Conservation (phyloP, 495 filamentous ascomycete genomes). For the Neurospora tetrasperma region DNA sequence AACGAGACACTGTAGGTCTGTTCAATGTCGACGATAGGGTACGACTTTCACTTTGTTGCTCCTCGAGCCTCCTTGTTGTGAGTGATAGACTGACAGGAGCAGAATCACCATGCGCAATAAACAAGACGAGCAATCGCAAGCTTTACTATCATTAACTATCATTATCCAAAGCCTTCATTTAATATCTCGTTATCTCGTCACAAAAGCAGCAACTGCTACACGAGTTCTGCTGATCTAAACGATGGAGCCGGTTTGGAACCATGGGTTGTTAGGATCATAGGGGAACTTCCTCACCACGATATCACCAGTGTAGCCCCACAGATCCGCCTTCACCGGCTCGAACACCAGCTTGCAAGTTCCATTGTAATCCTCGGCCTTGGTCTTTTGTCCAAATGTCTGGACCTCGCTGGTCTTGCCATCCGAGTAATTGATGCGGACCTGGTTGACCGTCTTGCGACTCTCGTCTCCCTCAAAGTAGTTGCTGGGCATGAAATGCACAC, state of each 20-base stretch:
- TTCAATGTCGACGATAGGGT: too few species aligned
- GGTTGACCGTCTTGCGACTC: constrained; percentile 23
- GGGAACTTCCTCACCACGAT: constrained; percentile 38
- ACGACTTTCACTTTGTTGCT: too few species aligned
- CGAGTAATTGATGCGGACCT: constrained; percentile 33
- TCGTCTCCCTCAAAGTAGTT: constrained; percentile 28
- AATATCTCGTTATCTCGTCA: background rate
- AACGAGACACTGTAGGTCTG: too few species aligned
- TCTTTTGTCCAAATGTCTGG: constrained; percentile 29
- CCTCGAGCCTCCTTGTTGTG: too few species aligned
- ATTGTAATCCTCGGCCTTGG: background rate
- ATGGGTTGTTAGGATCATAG: constrained; percentile 31
- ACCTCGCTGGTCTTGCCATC: constrained; percentile 25
- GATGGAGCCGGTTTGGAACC: constrained; percentile 19
- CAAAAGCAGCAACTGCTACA: background rate
- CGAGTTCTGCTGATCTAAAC: background rate
- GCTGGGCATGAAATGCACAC: constrained; percentile 32
- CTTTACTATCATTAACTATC: background rate
- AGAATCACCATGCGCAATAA: background rate
- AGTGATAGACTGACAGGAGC: background rate
- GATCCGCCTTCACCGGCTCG: constrained; percentile 16
- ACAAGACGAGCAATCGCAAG: background rate
- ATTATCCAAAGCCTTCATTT: background rate
- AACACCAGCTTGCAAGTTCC: constrained; percentile 17
- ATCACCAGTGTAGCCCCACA: constrained; percentile 32